A percentile compares a stretch with the other conserved stretches of the same genome.
These are phyloP conservation scores for Pyronema domesticum DNA, from an alignment of 495 filamentous ascomycete species.

Conservation along the genomic window DNA sequence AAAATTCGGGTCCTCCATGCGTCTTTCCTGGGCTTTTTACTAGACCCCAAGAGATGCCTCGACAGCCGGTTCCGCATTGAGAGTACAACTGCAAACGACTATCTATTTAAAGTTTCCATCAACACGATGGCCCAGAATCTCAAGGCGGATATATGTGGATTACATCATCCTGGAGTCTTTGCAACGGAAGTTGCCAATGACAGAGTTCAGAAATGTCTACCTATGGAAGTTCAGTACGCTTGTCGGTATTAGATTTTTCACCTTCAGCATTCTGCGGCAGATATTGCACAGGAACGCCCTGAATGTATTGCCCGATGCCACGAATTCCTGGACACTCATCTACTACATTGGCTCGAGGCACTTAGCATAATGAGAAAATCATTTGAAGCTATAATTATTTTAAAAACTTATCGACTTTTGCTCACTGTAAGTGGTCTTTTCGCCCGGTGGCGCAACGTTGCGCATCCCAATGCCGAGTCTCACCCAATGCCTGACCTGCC, in stretches of 20 bases:
- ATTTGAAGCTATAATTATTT: not conserved
- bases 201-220: constrained; percentile 18
- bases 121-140: constrained; percentile 22
- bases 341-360: constrained; percentile 19
- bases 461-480: constrained; percentile 22
- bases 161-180: constrained; percentile 18
- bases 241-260: constrained; percentile 35
- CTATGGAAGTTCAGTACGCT: constrained; percentile 26
- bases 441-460: not conserved
- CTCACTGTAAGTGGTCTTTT: constrained; percentile 10
- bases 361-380: constrained; percentile 12
- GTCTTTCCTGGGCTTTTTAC: constrained; percentile 24
- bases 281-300: too few relatives aligned
- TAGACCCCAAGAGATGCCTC: constrained; percentile 12
- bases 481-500: constrained; percentile 3
- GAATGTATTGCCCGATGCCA: constrained; percentile 13
- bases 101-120: constrained; percentile 22
- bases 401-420: constrained; percentile 1
- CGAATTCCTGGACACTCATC: constrained; percentile 7
- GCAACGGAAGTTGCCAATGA: constrained; percentile 14
- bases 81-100: constrained; percentile 8
- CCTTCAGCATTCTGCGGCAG: constrained; percentile 22
- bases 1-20: constrained; percentile 21
- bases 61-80: constrained; percentile 24
- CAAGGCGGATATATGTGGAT: constrained; percentile 28